phyloP scores from a whole-genome alignment of 75 land plant genomes.

The Pinus tabuliformis region DNA sequence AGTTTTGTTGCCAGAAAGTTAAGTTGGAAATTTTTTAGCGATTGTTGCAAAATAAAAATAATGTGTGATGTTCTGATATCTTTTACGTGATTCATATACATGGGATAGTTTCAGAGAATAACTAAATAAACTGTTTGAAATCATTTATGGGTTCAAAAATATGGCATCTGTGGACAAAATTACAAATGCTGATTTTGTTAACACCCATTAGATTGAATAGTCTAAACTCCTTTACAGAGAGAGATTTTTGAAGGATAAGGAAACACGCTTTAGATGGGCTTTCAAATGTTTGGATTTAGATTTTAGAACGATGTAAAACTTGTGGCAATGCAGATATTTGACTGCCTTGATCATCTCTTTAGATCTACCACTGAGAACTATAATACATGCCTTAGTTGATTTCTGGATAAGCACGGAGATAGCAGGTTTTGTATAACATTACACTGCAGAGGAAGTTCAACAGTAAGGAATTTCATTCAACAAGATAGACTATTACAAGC shows the following conservation, averaged over 20 bases:
- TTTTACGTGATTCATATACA: background rate
- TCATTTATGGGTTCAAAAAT: background rate
- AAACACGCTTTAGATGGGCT: background rate
- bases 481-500: background rate
- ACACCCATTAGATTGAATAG: background rate
- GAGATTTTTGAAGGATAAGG: background rate
- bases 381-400: background rate
- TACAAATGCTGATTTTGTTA: background rate
- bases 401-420: background rate
- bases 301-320: background rate
- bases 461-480: background rate
- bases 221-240: background rate
- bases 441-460: too few relatives aligned
- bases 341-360: background rate
- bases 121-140: background rate
- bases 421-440: background rate
- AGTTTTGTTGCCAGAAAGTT: background rate
- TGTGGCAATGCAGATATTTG: background rate
- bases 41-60: background rate
- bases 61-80: background rate
- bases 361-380: background rate
- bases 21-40: background rate
- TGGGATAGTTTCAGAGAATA: background rate
- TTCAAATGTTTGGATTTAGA: background rate
- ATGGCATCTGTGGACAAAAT: background rate